A percentile compares a stretch with the other conserved stretches of the same genome.
These are phyloP conservation scores for Penicillium sp. DNA, from an alignment of 2,329 filamentous ascomycete genomes.

Conservation along the genomic window DNA sequence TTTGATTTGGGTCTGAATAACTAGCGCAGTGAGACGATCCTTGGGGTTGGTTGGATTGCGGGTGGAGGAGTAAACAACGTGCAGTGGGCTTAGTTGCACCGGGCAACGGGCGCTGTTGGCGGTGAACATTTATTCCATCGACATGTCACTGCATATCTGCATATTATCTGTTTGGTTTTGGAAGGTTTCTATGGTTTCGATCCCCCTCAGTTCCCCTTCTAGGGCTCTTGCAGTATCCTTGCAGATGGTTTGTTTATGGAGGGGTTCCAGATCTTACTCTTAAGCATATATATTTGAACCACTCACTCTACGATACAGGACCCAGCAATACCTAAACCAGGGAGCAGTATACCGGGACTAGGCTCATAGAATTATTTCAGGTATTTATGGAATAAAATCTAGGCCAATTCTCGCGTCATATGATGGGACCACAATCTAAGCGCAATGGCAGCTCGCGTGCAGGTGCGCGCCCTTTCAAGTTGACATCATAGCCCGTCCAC, in stretches of 20 bases:
- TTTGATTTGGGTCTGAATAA: conserved; percentile 11
- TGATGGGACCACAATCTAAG: background rate
- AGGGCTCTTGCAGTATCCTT: conserved; percentile 7
- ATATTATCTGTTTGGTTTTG: background rate
- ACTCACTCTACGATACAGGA: background rate
- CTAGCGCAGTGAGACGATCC: conserved; percentile 21
- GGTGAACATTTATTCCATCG: conserved; percentile 19
- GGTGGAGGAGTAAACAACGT: conserved; percentile 35
- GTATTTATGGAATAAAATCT: background rate
- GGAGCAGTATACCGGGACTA: background rate
- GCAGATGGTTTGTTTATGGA: conserved; percentile 1
- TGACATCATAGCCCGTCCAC: background rate
- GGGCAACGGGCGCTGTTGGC: conserved; percentile 30
- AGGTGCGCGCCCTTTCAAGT: background rate
- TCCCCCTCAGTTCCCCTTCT: conserved; percentile 1
- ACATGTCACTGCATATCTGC: conserved; percentile 5
- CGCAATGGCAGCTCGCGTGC: background rate
- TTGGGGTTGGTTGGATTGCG: conserved; percentile 28
- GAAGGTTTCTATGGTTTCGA: background rate
- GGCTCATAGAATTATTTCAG: background rate
- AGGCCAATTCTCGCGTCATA: background rate
- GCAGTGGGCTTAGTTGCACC: conserved; percentile 29
- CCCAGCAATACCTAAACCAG: background rate
- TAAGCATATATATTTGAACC: background rate
- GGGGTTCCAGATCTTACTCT: background rate